phyloP scores from a whole-genome alignment of 805 yeast genomes.

The Grigorovia yakushimaensis region DNA sequence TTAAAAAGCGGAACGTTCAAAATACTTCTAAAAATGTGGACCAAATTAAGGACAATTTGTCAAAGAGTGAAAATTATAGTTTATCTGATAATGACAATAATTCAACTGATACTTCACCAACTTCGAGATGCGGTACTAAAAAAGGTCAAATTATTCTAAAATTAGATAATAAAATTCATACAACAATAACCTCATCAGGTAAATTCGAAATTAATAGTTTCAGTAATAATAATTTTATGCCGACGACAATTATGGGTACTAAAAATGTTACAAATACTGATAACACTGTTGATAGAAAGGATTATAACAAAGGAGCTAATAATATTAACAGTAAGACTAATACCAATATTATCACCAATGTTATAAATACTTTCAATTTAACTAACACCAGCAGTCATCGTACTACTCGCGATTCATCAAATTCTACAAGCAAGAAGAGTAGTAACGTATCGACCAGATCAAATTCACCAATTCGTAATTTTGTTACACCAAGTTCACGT shows the following conservation, averaged over 20 bases:
- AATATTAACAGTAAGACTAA: not conserved
- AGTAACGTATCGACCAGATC: constrained; percentile 6
- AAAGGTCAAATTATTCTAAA: not conserved
- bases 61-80: not conserved
- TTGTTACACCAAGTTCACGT: constrained; percentile 7
- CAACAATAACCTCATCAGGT: not conserved
- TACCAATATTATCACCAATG: not conserved
- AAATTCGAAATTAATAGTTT: not conserved
- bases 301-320: not conserved
- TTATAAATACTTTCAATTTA: too few species aligned
- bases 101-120: not conserved
- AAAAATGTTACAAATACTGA: not conserved
- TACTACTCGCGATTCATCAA: not conserved
- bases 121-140: not conserved
- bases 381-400: not conserved
- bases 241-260: not conserved
- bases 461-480: constrained; percentile 8
- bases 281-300: too few species aligned
- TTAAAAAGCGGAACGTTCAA: too few species aligned
- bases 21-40: not conserved
- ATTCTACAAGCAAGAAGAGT: constrained; percentile 1
- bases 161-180: not conserved
- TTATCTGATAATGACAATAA: not conserved
- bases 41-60: too few species aligned
- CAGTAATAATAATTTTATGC: not conserved